Percentiles rank a stretch among this genome's conserved stretches.
These are phyloP conservation scores for Penicillium oxalicum DNA, from an alignment of 2,329 filamentous ascomycete genomes.

Conservation along the genomic window DNA sequence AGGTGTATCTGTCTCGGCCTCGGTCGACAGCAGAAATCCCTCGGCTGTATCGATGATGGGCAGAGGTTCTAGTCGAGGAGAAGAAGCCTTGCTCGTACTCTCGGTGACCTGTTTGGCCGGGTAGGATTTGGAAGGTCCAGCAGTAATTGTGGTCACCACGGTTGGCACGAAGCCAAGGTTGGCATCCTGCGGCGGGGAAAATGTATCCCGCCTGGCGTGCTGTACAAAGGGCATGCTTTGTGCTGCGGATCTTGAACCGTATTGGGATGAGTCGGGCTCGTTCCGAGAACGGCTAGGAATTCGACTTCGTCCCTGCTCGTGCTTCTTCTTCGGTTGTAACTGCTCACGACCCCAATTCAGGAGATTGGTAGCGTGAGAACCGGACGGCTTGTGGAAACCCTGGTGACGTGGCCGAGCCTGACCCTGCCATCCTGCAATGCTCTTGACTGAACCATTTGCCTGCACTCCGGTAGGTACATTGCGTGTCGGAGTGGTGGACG, in stretches of 20 bases:
- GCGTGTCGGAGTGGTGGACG: slow-evolving; percentile 10
- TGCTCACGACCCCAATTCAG: slow-evolving; percentile 34
- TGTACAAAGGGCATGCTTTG: slow-evolving; percentile 34
- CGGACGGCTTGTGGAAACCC: slow-evolving; percentile 24
- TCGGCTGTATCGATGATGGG: slow-evolving; percentile 27
- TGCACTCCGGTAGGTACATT: slow-evolving; percentile 52
- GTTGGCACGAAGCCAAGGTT: slow-evolving; percentile 24
- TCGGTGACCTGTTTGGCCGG: slow-evolving; percentile 33
- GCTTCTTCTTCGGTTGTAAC: slow-evolving; percentile 32
- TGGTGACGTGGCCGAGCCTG: slow-evolving; percentile 50
- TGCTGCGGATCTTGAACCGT: slow-evolving; percentile 51
- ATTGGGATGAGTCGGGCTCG: slow-evolving; percentile 55
- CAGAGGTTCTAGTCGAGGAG: slow-evolving; percentile 8
- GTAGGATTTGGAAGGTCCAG: slow-evolving; percentile 17
- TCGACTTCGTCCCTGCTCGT: slow-evolving; percentile 27
- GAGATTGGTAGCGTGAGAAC: slow-evolving; percentile 25
- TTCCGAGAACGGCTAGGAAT: slow-evolving; percentile 45
- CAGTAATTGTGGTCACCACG: slow-evolving; percentile 31
- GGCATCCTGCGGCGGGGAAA: slow-evolving; percentile 20
- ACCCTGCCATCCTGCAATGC: slow-evolving; percentile 49
- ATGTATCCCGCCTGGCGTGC: slow-evolving; percentile 15
- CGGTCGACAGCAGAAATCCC: slow-evolving; percentile 39
- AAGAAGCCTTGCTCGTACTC: slow-evolving; percentile 7
- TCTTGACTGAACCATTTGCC: slow-evolving; percentile 60
- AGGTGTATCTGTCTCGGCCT: slow-evolving; percentile 46